Percentiles rank a stretch among this genome's conserved stretches.
Conservation (phyloP, 768 basidiomycete genomes). For the Cystofilobasidium macerans region DNA sequence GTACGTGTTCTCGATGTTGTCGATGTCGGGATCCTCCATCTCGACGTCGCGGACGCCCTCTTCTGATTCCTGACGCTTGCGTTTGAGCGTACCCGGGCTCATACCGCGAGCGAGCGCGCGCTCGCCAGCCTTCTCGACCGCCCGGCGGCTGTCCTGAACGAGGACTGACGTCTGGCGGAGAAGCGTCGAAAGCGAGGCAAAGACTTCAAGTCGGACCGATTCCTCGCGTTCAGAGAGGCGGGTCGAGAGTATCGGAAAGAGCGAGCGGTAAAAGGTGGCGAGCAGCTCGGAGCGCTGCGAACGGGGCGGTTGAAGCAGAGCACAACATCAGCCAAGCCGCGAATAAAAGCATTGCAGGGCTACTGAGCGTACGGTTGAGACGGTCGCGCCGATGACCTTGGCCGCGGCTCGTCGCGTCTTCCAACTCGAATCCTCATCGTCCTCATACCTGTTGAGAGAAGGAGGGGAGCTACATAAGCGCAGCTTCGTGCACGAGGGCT, state of each 20-base stretch:
- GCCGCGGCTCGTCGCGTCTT: conserved; percentile 90
- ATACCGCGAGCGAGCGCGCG: conserved; percentile 1
- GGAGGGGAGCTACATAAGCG: not conserved
- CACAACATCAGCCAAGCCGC: not conserved
- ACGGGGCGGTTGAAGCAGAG: not conserved
- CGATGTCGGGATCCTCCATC: conserved; percentile 56
- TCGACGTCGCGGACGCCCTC: conserved; percentile 42
- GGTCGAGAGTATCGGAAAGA: conserved; percentile 79
- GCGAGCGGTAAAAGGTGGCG: conserved; percentile 61
- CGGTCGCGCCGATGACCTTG: conserved; percentile 71
- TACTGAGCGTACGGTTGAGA: conserved; percentile 50
- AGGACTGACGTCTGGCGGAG: conserved; percentile 76
- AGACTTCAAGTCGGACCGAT: conserved; percentile 83
- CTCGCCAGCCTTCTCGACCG: conserved; percentile 41
- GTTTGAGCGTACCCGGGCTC: conserved; percentile 33
- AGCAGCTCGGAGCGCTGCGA: conserved; percentile 66
- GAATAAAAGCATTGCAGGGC: not conserved
- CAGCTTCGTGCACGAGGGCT: too few species aligned
- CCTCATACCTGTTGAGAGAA: conserved; percentile 59
- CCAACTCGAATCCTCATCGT: conserved; percentile 97
- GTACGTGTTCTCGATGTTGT: conserved; percentile 32
- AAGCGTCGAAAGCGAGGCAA: conserved; percentile 70
- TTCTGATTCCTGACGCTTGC: conserved; percentile 35
- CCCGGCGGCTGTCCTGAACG: conserved; percentile 52
- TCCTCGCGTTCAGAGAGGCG: conserved; percentile 91